These are phyloP conservation scores for Chrysoporthe austroafricana DNA, from an alignment of 2,329 filamentous ascomycete genomes.

Conservation along the genomic window DNA sequence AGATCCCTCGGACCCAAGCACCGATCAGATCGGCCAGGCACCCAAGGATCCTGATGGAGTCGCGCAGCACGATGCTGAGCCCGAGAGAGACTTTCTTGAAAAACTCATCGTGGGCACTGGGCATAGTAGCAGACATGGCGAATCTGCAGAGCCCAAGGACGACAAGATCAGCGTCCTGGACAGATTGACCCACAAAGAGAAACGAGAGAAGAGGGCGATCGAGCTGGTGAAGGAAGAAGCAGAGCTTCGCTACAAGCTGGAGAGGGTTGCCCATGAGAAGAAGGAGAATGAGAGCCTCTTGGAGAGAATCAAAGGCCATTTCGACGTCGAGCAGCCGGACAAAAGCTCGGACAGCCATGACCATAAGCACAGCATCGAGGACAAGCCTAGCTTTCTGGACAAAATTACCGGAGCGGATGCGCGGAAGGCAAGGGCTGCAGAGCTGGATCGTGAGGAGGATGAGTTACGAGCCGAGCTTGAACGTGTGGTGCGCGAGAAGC, in stretches of 20 bases:
- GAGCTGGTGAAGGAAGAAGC: constrained; percentile 19
- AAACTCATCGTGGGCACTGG: constrained; percentile 18
- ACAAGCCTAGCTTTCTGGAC: constrained; percentile 22
- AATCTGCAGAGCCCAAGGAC: neutral
- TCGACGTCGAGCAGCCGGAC: constrained; percentile 1
- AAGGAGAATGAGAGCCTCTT: constrained; percentile 27
- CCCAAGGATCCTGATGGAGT: neutral
- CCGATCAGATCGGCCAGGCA: neutral
- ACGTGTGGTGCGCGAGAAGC: constrained; percentile 21
- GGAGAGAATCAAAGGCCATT: constrained; percentile 19
- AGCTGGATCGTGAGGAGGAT: constrained; percentile 19
- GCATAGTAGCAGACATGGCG: constrained; percentile 7
- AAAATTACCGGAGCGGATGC: constrained; percentile 24
- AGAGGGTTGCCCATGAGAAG: constrained; percentile 21
- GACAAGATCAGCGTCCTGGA: constrained; percentile 20
- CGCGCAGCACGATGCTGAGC: constrained; percentile 12
- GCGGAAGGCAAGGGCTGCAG: constrained; percentile 8
- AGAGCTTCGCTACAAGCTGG: constrained; percentile 16
- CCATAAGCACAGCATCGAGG: neutral
- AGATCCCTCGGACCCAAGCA: neutral
- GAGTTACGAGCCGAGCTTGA: constrained; percentile 20
- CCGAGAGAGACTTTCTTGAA: constrained; percentile 19
- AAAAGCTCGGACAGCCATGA: constrained; percentile 6
- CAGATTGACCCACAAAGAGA: constrained; percentile 20
- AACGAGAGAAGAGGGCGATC: constrained; percentile 20